These are phyloP conservation scores for Lotus japonicus DNA, from an alignment of 306 rosid species.

Conservation along the genomic window DNA sequence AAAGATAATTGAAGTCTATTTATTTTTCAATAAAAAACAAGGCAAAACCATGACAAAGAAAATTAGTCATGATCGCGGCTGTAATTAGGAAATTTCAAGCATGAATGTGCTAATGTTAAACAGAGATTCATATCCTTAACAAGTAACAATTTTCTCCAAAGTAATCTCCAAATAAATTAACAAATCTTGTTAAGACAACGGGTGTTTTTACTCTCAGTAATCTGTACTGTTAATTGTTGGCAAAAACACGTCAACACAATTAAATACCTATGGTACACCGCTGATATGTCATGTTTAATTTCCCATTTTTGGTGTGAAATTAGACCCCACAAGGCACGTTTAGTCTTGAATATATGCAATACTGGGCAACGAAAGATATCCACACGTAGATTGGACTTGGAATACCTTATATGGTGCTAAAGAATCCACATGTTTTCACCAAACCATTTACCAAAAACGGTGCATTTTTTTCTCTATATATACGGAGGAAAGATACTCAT, in stretches of 20 bases:
- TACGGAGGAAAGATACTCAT: background rate
- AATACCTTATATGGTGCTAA: background rate
- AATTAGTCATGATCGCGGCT: too few species aligned
- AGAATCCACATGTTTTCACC: background rate
- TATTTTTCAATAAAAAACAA: too few species aligned
- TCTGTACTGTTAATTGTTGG: background rate
- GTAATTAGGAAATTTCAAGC: too few species aligned
- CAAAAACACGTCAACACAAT: background rate
- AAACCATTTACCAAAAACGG: background rate
- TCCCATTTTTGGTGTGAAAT: too few species aligned
- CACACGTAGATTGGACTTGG: background rate
- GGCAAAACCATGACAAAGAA: too few species aligned
- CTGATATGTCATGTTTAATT: too few species aligned
- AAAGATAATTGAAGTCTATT: too few species aligned
- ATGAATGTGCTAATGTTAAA: too few species aligned
- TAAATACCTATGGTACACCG: too few species aligned
- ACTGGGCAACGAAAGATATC: too few species aligned
- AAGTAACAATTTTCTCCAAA: background rate
- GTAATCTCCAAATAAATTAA: background rate
- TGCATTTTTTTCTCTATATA: constrained; percentile 1
- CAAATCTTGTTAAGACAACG: background rate
- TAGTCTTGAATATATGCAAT: too few species aligned
- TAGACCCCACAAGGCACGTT: too few species aligned
- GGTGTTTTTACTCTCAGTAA: background rate
- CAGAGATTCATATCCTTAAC: background rate